Percentiles rank a stretch among this genome's conserved stretches.
These are phyloP conservation scores for Jimgerdemannia lactiflua DNA, from an alignment of 192 early-diverging fungal species.

Conservation along the genomic window DNA sequence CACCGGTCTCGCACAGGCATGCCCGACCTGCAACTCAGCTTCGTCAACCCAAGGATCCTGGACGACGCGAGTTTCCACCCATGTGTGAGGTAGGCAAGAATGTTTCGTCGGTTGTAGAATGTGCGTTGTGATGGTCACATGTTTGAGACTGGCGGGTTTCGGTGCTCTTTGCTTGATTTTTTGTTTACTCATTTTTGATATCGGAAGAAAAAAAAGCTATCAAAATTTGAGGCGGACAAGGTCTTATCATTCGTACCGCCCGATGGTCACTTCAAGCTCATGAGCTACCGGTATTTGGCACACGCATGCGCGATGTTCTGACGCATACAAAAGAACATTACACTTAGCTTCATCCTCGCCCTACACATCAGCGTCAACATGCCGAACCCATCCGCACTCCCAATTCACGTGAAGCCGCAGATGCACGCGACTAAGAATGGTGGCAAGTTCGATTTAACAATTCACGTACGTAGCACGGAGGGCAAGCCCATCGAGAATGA, in stretches of 20 bases:
- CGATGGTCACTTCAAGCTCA: slow-evolving; percentile 86
- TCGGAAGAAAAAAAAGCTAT: slow-evolving; percentile 21
- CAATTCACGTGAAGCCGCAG: slow-evolving; percentile 60
- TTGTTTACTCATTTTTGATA: not conserved
- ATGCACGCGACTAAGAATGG: slow-evolving; percentile 54
- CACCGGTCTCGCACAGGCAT: slow-evolving; percentile 50
- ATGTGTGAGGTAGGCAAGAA: slow-evolving; percentile 60
- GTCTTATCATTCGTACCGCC: slow-evolving; percentile 91
- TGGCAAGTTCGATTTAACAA: slow-evolving; percentile 67
- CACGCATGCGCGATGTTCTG: not conserved
- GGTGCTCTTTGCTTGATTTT: not conserved
- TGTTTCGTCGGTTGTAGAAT: not conserved
- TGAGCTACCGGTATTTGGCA: slow-evolving; percentile 62
- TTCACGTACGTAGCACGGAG: slow-evolving; percentile 59
- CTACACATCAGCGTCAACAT: slow-evolving; percentile 48
- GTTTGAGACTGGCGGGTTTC: not conserved
- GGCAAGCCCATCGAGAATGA: slow-evolving; percentile 67
- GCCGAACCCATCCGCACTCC: slow-evolving; percentile 51
- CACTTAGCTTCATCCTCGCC: not conserved
- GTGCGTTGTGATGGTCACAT: not conserved
- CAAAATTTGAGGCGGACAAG: slow-evolving; percentile 75
- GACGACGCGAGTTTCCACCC: slow-evolving; percentile 90
- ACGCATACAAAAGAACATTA: not conserved
- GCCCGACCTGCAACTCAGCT: slow-evolving; percentile 81
- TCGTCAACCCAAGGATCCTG: slow-evolving; percentile 66